Evolutionary conservation across 1,139 yeast species (phyloP).

Genomic region (Candida sojae): DNA sequence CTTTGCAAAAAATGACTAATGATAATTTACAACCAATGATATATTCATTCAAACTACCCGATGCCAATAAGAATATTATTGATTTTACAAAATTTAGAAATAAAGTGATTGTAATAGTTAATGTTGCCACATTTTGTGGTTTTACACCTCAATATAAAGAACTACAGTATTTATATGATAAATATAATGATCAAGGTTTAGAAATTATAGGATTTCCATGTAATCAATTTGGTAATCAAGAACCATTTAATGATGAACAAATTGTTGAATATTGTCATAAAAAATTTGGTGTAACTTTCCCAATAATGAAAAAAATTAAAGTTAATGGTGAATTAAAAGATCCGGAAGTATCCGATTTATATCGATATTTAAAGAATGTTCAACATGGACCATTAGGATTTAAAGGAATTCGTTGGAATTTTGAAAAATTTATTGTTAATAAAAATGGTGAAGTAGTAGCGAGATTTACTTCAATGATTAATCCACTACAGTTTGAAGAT

Average conservation of each 20-base stretch:
- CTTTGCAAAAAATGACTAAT: not conserved
- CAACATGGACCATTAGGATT: slow-evolving; percentile 66
- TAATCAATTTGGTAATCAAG: slow-evolving; percentile 70
- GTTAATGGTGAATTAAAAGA: slow-evolving; percentile 37
- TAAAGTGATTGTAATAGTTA: slow-evolving; percentile 42
- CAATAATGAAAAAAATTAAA: slow-evolving; percentile 35
- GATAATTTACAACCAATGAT: slow-evolving; percentile 3
- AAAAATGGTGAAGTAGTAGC: slow-evolving; percentile 69
- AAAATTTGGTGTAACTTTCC: slow-evolving; percentile 60
- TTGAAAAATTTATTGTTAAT: slow-evolving; percentile 84
- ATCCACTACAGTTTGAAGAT: slow-evolving; percentile 60
- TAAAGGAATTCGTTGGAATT: slow-evolving; percentile 89
- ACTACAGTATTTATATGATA: slow-evolving; percentile 33
- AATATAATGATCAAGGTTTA: slow-evolving; percentile 31
- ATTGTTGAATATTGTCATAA: slow-evolving; percentile 64
- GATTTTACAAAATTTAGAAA: slow-evolving; percentile 24
- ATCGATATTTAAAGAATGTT: slow-evolving; percentile 28
- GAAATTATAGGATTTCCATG: slow-evolving; percentile 46
- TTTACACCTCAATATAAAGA: slow-evolving; percentile 44
- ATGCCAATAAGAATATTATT: slow-evolving; percentile 17
- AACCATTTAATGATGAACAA: slow-evolving; percentile 74
- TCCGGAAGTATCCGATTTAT: slow-evolving; percentile 23
- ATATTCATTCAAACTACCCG: slow-evolving; percentile 13
- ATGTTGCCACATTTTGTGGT: slow-evolving; percentile 50
- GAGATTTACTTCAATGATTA: slow-evolving; percentile 69